phyloP scores from a whole-genome alignment of 2,329 filamentous ascomycete genomes.

The Pleurostoma richardsiae region DNA sequence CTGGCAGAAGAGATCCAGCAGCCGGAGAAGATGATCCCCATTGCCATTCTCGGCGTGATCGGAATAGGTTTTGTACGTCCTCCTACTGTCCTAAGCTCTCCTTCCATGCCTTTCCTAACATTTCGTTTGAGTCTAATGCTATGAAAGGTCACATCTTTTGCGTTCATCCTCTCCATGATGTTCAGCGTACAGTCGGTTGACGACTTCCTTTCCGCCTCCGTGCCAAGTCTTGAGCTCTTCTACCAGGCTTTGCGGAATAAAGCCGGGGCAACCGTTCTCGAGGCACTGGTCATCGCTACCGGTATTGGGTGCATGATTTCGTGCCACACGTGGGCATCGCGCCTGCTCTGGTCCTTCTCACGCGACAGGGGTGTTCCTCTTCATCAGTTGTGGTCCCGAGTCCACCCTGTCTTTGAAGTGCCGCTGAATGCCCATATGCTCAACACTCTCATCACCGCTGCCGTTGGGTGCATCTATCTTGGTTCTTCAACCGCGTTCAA shows the following conservation, averaged over 20 bases:
- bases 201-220: neutral
- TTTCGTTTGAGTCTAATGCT: conserved; percentile 27
- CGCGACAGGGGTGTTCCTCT: conserved; percentile 30
- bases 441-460: neutral
- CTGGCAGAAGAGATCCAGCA: conserved; percentile 33
- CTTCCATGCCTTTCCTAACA: neutral
- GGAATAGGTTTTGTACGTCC: neutral
- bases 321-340: conserved; percentile 14
- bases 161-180: conserved; percentile 28
- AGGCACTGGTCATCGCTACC: neutral
- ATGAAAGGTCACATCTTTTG: conserved; percentile 30
- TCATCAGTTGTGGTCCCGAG: conserved; percentile 10
- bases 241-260: neutral
- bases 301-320: neutral
- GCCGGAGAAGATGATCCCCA: conserved; percentile 25
- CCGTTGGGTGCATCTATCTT: conserved; percentile 2
- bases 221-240: neutral
- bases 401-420: conserved; percentile 11
- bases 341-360: conserved; percentile 32
- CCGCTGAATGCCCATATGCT: conserved; percentile 3
- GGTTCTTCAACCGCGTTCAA: conserved; percentile 4
- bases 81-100: neutral
- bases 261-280: neutral
- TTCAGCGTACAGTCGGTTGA: conserved; percentile 8
- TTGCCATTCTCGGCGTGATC: conserved; percentile 27